Conservation (phyloP, 768 basidiomycete genomes). For the Coprinopsis marcescibilis region DNA sequence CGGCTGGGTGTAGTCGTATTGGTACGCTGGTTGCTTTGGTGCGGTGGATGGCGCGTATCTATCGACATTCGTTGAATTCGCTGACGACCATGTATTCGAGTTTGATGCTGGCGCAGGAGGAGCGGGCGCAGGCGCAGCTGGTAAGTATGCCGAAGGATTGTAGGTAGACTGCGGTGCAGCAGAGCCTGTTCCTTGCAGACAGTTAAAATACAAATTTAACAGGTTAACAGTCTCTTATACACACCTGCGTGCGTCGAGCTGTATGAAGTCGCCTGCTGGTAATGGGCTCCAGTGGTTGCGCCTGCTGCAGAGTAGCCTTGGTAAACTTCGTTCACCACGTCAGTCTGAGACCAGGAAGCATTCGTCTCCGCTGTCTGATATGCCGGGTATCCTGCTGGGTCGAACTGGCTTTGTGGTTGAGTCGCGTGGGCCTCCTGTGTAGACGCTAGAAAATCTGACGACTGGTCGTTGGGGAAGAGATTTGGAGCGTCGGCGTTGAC, state of each 20-base stretch:
- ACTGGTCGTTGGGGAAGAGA: slow-evolving; percentile 1
- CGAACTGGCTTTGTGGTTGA: background rate
- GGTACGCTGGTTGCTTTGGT: background rate
- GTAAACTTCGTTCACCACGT: background rate
- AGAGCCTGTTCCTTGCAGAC: slow-evolving; percentile 8
- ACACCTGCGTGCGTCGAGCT: background rate
- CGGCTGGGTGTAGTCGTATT: slow-evolving; percentile 6
- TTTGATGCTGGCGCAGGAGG: slow-evolving; percentile 1
- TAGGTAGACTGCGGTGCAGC: background rate
- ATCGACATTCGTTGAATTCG: no score
- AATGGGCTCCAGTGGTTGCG: background rate
- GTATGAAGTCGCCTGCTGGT: background rate
- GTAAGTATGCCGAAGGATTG: slow-evolving; percentile 4
- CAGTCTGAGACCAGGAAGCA: background rate
- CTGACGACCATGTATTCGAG: background rate
- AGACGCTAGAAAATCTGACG: background rate
- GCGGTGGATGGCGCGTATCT: slow-evolving; percentile 8
- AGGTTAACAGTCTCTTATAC: background rate
- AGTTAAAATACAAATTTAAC: background rate
- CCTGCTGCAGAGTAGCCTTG: background rate
- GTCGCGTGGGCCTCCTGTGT: background rate
- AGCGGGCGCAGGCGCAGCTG: slow-evolving; percentile 10
- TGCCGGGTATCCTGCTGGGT: background rate
- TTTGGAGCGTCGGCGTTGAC: background rate
- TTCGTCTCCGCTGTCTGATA: background rate